Base-by-base conservation (phyloP, 805 yeast genomes). In the Ogataea haglerorum region DNA sequence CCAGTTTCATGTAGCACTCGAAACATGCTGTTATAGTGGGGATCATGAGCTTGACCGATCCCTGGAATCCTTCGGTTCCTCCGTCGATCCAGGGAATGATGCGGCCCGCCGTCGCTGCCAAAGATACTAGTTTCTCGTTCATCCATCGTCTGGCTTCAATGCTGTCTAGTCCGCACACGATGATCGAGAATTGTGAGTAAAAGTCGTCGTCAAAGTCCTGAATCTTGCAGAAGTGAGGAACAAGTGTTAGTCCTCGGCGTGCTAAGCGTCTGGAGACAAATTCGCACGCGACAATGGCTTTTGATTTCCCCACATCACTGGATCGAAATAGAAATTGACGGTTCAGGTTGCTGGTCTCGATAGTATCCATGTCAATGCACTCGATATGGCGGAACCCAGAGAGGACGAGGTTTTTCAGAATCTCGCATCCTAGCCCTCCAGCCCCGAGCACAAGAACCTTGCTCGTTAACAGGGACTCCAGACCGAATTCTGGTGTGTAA, bases 1-100 rank as follows among this genome's bases (percentile, higher is more conserved):
- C 67, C 60, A 95, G 73, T 43, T 82, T 85, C 38, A 86, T 67
- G 5, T 95, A 85, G 56, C 99, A 91, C 59, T 91, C 98, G 66
- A 87, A 91, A 63, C 99, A 91, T 0, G 96, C 84, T 0, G 91
- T 78, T 22, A 88, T 62, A 0, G 87, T 79, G 1, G 99, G 98
- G 13, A 89, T 63, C 27, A 91, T 88, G 10, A 88, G 83, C 53
- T 95, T 80, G 10, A 89, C 76, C 54, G 91, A 96, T 3, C 99
- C 99, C 49, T 85, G 75, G 56, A 91, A 83, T 0, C 97, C 97
- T 57, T 91, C 98, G 0, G 96, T 85, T 3, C 97, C 99, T 4
- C 97, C 97, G 58, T 91, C 99, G 12, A 93, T 78, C 57, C 91
- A 60, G 0, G 89, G 88, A 32, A 79, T 77, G 10, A 73, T 73